Evolutionary conservation across 768 basidiomycete species (phyloP), one percentile per base, ranked within the genome.

Genomic region (Xerocomellus dryophilus): DNA sequence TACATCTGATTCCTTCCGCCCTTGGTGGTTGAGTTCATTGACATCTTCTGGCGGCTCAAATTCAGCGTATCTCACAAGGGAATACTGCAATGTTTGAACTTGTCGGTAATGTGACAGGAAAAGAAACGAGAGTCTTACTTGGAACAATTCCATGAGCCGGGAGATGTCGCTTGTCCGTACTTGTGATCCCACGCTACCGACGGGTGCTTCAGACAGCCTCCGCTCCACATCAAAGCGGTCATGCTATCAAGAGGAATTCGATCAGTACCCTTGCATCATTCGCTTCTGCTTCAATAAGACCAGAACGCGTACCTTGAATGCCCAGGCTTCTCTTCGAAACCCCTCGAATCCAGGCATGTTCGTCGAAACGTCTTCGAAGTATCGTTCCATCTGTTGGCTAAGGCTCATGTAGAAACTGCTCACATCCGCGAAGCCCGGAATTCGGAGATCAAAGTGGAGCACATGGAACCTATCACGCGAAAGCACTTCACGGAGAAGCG

Each of bases 81-180:
- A 83, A 62, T 78, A 85, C 85, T 88, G 52, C 14, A 50, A 4
- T 52, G 2, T 43, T 47, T 11, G 34, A 44, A 31, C 5, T 39
- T 12, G 41, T 60, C 10, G 49, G 35, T 35, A 23, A 8, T 21
- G 17, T 8, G 27, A 45, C 11, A 20, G 4, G 32, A n/a, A 32
- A 43, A 35, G 43, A n/a, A 17, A 32, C 20, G 29, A 50, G 10
- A 7, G 14, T 47, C 69, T 51, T 55, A 81, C 87, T 73, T 91
- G 90, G 63, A 92, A 90, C 3, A 92, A 71, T 61, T 92, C 91
- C 88, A 93, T 90, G 15, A 93, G 73, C 18, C 89, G 78, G 7
- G 90, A 88, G 38, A 93, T 74, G 61, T 93, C 91, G 60, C 88
- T 86, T 3, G 90, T 88, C 67, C 80, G 83, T 52, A 93, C 78